Evolutionary conservation across 345 rosid species (phyloP), one percentile per base, ranked within the genome.

Genomic region (Gynandropsis gynandra): DNA sequence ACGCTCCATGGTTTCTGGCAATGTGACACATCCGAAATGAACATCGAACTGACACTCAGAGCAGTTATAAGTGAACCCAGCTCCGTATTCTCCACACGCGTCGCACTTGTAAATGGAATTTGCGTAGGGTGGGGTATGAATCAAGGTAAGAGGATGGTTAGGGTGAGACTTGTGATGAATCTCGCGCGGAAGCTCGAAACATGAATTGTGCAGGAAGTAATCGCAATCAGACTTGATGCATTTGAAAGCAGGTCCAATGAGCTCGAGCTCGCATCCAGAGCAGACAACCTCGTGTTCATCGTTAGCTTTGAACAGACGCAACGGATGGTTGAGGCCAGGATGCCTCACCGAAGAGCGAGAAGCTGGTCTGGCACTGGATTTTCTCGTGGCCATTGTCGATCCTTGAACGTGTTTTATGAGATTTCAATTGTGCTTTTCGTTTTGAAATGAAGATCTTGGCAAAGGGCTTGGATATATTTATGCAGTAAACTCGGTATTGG

Each of bases 131-230:
- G 66, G 31, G 31, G 66, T 8, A 12, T 62, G 20, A 17, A 46
- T 7, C 16, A 62, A 2, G 33, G 47, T 46, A 5, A 62, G 39
- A 62, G 59, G 52, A 1, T 62, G 66, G 6, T 53, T 10, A 2
- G 9, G 10, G 48, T 62, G 66, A 31, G 66, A 37, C 47, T 62
- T 62, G 54, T 53, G 66, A 13, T 10, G 4, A 16, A 8, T 46
- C n/a, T 47, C 41, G 17, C 48, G 16, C 0, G 67, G 56, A 7
- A 62, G 61, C 17, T 47, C 35, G 0, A 54, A 47, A 54, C 67
- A 63, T 40, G 67, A 63, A 60, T 63, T 62, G 55, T 62, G 67
- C 29, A 61, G 29, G 39, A 52, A 52, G 66, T 61, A 61, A 17
- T 61, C 59, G 2, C 66, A 63, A 0, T 63, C 50, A 21, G 54